phyloP scores from a whole-genome alignment of 805 yeast genomes.

The Saccharomycopsis fodiens region DNA sequence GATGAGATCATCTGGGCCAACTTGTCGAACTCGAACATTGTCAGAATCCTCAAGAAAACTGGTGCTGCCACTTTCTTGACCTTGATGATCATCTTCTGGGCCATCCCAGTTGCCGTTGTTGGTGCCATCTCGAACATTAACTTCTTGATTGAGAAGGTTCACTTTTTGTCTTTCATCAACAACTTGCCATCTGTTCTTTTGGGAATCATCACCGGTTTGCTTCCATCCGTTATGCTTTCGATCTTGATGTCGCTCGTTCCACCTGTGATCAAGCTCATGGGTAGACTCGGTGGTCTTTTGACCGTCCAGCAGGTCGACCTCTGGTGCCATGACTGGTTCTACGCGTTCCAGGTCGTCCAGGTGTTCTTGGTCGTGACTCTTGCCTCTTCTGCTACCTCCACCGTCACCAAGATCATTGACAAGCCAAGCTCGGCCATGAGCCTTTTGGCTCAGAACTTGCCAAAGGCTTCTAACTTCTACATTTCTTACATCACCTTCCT shows the following conservation, averaged over 20 bases:
- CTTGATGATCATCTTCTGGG: conserved; percentile 78
- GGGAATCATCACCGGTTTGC: conserved; percentile 82
- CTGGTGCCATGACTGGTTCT: conserved; percentile 84
- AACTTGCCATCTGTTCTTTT: conserved; percentile 61
- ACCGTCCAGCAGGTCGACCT: conserved; percentile 66
- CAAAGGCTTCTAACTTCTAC: conserved; percentile 87
- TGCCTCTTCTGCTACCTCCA: conserved; percentile 74
- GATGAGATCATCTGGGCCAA: conserved; percentile 83
- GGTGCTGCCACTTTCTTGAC: conserved; percentile 60
- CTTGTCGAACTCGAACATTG: conserved; percentile 47
- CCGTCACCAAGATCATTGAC: conserved; percentile 58
- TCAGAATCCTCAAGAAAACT: conserved; percentile 48
- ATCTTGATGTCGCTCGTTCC: conserved; percentile 84
- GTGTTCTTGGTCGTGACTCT: conserved; percentile 79
- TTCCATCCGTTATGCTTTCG: conserved; percentile 78
- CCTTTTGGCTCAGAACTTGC: conserved; percentile 67
- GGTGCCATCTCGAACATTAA: conserved; percentile 88
- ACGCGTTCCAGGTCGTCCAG: conserved; percentile 85
- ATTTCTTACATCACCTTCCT: conserved; percentile 73
- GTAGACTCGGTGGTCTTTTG: conserved; percentile 63
- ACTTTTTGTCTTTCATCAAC: conserved; percentile 66
- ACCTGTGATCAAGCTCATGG: conserved; percentile 70
- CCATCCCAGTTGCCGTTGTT: conserved; percentile 95
- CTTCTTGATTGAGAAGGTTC: conserved; percentile 61
- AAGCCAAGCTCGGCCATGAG: conserved; percentile 68